A percentile compares a stretch with the other conserved stretches of the same genome.
Conservation (phyloP, 306 rosid species). For the Cucurbita argyrosperma region DNA sequence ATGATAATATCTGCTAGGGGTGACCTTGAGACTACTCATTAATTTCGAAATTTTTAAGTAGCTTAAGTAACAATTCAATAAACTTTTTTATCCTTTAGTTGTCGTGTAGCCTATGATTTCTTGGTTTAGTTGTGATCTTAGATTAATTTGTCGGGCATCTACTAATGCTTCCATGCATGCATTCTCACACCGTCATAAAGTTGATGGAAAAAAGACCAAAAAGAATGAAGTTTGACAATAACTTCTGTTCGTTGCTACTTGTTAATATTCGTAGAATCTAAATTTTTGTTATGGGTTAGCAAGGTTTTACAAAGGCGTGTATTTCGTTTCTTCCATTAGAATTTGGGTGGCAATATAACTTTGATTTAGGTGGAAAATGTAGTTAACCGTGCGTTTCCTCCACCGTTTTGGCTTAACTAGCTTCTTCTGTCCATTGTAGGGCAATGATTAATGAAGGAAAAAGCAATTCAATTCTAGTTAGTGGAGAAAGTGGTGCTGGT, state of each 20-base stretch:
- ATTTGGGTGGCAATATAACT: not conserved
- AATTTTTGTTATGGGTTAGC: not conserved
- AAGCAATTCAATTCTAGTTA: conserved; percentile 97
- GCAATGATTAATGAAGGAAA: conserved; percentile 98
- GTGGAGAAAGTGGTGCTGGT: conserved; percentile 99
- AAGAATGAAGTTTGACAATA: not conserved
- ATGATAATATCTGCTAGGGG: too few species aligned
- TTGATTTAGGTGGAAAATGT: not conserved
- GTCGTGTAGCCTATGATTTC: not conserved
- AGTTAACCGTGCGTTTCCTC: not conserved
- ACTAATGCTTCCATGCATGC: not conserved
- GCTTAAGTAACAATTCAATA: not conserved
- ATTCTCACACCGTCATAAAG: not conserved
- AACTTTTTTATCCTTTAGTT: not conserved
- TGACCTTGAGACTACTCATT: too few species aligned
- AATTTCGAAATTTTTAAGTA: not conserved
- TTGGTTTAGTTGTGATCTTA: not conserved
- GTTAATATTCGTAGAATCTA: not conserved
- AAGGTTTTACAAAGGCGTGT: not conserved
- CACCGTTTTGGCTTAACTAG: conserved; percentile 1
- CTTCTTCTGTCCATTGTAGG: conserved; percentile 26
- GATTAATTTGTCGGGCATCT: not conserved
- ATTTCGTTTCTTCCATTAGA: not conserved
- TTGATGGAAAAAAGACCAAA: not conserved
- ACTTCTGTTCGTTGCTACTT: not conserved